A percentile compares a stretch with the other conserved stretches of the same genome.
phyloP scores from a whole-genome alignment of 176 grass and related monocot genomes.

The Metroxylon sagu region DNA sequence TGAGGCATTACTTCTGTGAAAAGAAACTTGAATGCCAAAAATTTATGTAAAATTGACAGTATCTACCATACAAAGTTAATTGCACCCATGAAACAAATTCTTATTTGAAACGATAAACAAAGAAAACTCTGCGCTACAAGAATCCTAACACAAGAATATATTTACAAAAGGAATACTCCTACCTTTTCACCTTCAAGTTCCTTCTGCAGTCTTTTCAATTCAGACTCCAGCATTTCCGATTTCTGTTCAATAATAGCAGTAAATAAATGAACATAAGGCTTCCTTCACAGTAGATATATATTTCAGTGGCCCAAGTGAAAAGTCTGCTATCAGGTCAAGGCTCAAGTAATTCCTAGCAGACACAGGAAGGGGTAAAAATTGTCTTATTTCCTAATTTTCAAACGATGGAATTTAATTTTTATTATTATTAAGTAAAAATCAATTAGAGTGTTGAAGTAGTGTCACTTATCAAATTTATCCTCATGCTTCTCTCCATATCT shows the following conservation, averaged over 20 bases:
- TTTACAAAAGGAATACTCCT: slow-evolving; percentile 26
- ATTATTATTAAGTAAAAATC: no score
- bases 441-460: no score
- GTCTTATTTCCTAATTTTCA: no score
- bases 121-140: not conserved
- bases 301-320: no score
- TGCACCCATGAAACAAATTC: not conserved
- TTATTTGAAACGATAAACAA: not conserved
- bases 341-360: no score
- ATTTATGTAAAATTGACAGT: not conserved
- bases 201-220: slow-evolving; percentile 62
- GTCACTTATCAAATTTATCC: no score
- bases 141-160: not conserved
- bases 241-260: slow-evolving; percentile 40
- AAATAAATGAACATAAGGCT: not conserved
- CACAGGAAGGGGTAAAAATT: no score
- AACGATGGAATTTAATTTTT: no score
- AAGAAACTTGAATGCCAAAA: not conserved
- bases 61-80: not conserved
- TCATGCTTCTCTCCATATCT: no score
- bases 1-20: no score
- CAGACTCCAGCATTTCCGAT: slow-evolving; percentile 59
- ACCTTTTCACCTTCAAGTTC: slow-evolving; percentile 97
- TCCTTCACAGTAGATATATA: no score
- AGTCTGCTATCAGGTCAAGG: no score